A percentile compares a stretch with the other conserved stretches of the same genome.
Evolutionary conservation across 352 stramenopile species (phyloP).

Genomic region (Phytopythium oedochilum): DNA sequence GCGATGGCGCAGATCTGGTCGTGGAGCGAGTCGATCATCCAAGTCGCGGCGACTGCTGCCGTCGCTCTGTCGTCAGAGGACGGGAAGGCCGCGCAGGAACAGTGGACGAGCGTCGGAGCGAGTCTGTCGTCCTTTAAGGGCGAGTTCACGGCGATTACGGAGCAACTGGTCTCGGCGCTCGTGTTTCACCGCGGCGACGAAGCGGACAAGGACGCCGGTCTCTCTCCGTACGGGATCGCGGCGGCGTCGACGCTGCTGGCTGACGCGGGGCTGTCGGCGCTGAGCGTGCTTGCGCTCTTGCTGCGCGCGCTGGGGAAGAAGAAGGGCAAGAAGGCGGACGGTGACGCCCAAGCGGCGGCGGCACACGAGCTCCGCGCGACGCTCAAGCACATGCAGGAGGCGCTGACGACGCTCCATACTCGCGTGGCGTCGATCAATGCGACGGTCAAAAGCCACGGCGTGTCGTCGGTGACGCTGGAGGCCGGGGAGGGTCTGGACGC

Average conservation of each 20-base stretch:
- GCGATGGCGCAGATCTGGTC: conserved; percentile 40
- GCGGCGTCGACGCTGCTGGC: conserved; percentile 43
- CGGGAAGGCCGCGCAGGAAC: neutral
- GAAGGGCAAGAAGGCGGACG: conserved; percentile 65
- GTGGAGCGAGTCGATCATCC: conserved; percentile 35
- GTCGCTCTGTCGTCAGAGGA: conserved; percentile 7
- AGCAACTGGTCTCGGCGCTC: conserved; percentile 15
- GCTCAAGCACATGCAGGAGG: conserved; percentile 62
- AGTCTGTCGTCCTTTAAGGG: conserved; percentile 23
- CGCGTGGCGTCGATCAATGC: conserved; percentile 31
- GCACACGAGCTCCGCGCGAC: conserved; percentile 35
- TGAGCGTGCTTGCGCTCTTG: conserved; percentile 38
- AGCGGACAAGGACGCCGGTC: neutral
- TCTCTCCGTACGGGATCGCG: conserved; percentile 54
- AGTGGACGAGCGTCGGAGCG: conserved; percentile 5
- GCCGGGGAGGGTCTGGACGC: conserved; percentile 7
- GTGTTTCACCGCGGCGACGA: conserved; percentile 6
- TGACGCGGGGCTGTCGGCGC: conserved; percentile 54
- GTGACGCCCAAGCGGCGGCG: conserved; percentile 14
- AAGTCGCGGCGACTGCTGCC: conserved; percentile 5
- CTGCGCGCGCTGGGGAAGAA: conserved; percentile 48
- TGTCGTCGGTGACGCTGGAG: conserved; percentile 1
- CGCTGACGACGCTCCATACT: conserved; percentile 27
- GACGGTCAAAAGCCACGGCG: neutral
- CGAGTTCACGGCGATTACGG: conserved; percentile 21